phyloP scores from a whole-genome alignment of 2,329 filamentous ascomycete genomes.

The Raffaelea arxii region DNA sequence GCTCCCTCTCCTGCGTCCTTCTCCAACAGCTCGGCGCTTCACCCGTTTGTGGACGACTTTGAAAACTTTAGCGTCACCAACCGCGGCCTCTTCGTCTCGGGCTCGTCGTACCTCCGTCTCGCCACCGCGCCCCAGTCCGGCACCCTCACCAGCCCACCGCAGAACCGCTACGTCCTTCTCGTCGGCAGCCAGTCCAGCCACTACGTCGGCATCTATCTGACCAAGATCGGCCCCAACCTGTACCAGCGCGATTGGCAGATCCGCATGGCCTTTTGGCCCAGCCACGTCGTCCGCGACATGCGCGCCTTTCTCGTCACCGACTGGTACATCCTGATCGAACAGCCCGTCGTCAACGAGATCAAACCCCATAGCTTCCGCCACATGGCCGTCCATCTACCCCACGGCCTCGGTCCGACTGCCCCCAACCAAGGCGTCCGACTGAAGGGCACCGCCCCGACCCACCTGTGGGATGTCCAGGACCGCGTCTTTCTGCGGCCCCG shows the following conservation, averaged over 20 bases:
- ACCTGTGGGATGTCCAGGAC: slow-evolving; percentile 9
- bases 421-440: background rate
- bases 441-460: slow-evolving; percentile 4
- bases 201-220: slow-evolving; percentile 6
- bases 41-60: slow-evolving; percentile 8
- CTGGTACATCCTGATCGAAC: slow-evolving; percentile 9
- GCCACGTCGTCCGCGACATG: background rate
- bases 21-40: background rate
- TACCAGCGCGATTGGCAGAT: slow-evolving; percentile 9
- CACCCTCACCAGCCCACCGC: background rate
- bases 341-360: background rate
- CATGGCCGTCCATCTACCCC: background rate
- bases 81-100: slow-evolving; percentile 7
- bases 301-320: slow-evolving; percentile 2
- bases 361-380: background rate
- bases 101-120: slow-evolving; percentile 5
- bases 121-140: too few relatives aligned
- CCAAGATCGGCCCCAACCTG: slow-evolving; percentile 9
- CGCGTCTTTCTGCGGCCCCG: slow-evolving; percentile 8
- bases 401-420: background rate
- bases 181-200: slow-evolving; percentile 4
- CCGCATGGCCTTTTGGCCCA: background rate
- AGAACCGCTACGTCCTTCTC: slow-evolving; percentile 4
- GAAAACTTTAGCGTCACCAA: slow-evolving; percentile 9
- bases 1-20: slow-evolving; percentile 9